Percentiles rank a stretch among this genome's conserved stretches.
phyloP scores from a whole-genome alignment of 2,329 filamentous ascomycete genomes.

The Hypoxylon sp. region DNA sequence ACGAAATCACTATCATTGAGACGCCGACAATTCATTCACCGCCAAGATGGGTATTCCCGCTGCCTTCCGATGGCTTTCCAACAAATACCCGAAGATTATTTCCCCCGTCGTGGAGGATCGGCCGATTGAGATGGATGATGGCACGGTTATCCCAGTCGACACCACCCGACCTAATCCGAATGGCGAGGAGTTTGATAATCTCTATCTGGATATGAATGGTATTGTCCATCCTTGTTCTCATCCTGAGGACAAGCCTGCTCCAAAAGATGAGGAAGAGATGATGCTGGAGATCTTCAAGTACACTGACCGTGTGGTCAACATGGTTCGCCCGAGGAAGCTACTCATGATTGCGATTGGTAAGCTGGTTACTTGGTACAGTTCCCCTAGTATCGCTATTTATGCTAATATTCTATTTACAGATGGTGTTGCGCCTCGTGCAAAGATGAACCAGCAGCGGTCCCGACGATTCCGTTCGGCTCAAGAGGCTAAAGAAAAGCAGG shows the following conservation, averaged over 20 bases:
- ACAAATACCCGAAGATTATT: constrained; percentile 98
- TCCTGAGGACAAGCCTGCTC: constrained; percentile 91
- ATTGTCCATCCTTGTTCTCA: constrained; percentile 99
- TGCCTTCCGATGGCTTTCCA: constrained; percentile 95
- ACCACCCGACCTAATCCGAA: constrained; percentile 90
- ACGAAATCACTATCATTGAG: constrained; percentile 9
- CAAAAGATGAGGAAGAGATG: constrained; percentile 97
- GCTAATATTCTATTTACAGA: constrained; percentile 67
- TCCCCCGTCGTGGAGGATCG: constrained; percentile 90
- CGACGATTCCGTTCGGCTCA: constrained; percentile 94
- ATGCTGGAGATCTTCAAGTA: constrained; percentile 99
- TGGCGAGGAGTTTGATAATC: constrained; percentile 96
- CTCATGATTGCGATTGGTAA: constrained; percentile 96
- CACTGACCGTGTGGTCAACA: constrained; percentile 98
- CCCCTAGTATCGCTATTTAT: constrained; percentile 2
- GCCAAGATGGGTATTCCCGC: constrained; percentile 90
- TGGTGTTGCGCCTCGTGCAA: constrained; percentile 95
- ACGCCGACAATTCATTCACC: constrained; percentile 18
- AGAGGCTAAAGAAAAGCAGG: constrained; percentile 94
- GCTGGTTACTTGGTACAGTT: constrained; percentile 54
- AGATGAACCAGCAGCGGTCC: constrained; percentile 99
- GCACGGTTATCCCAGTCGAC: constrained; percentile 86
- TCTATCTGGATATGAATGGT: constrained; percentile 99
- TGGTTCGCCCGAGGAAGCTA: constrained; percentile 95
- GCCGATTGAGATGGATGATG: constrained; percentile 84